Evolutionary conservation across 768 basidiomycete genomes (phyloP).

Genomic region (Pisolithus tinctorius): DNA sequence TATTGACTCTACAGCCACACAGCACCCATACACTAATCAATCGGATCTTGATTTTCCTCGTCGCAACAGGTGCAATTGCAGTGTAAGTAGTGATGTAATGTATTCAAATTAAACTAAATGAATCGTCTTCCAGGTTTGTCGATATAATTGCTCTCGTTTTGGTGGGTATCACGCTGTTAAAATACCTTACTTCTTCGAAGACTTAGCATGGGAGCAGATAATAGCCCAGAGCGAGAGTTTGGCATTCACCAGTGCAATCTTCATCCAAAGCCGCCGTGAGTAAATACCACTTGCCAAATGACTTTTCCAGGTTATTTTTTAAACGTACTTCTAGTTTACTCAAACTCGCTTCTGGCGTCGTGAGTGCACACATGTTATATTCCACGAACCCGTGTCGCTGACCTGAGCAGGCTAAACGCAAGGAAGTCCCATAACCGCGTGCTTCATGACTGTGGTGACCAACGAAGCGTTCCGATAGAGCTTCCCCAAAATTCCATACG

Average conservation of each 20-base stretch:
- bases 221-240: not conserved
- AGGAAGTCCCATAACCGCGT: not conserved
- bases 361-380: not conserved
- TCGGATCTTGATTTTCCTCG: slow-evolving; percentile 1
- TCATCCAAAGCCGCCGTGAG: slow-evolving; percentile 5
- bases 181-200: not conserved
- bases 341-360: slow-evolving; percentile 6
- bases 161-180: not conserved
- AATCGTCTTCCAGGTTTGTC: not conserved
- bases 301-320: not conserved
- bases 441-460: not conserved
- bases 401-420: slow-evolving; percentile 1
- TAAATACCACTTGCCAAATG: not conserved
- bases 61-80: slow-evolving; percentile 4
- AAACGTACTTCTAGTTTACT: not conserved
- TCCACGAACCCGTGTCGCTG: no score
- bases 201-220: not conserved
- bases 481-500: not conserved
- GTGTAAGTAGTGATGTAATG: not conserved
- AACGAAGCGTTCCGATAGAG: not conserved
- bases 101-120: not conserved
- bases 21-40: slow-evolving; percentile 19
- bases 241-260: slow-evolving; percentile 1
- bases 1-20: not conserved
- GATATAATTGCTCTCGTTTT: slow-evolving; percentile 3